Percentiles rank a stretch among this genome's conserved stretches.
Evolutionary conservation across 495 filamentous ascomycete species (phyloP).

Genomic region (Copromyces sp.): DNA sequence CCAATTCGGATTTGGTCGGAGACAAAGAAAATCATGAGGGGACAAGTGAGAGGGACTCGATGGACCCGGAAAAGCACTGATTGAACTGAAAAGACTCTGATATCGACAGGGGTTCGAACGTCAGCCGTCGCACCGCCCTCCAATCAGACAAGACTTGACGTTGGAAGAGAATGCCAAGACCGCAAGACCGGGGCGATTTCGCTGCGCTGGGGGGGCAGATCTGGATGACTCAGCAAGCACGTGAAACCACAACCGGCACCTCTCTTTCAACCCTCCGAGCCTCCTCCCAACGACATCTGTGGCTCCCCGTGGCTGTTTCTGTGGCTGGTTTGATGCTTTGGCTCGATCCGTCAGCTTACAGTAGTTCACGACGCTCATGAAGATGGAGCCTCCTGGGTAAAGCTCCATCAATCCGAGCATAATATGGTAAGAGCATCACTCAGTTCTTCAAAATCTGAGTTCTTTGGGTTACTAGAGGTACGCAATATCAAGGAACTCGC

Average conservation of each 20-base stretch:
- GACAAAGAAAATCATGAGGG: background rate
- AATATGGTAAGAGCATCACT: background rate
- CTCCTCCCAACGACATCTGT: slow-evolving; percentile 8
- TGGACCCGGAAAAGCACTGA: background rate
- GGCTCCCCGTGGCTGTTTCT: slow-evolving; percentile 4
- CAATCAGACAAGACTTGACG: slow-evolving; percentile 20
- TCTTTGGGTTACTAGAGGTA: background rate
- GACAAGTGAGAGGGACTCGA: background rate
- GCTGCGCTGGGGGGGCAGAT: slow-evolving; percentile 7
- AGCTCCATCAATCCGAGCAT: background rate
- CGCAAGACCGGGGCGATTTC: slow-evolving; percentile 1
- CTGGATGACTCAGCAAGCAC: slow-evolving; percentile 9
- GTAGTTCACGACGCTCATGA: background rate
- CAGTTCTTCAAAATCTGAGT: background rate
- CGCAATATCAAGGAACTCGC: background rate
- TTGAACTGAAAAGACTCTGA: slow-evolving; percentile 9
- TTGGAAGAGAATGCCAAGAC: slow-evolving; percentile 12
- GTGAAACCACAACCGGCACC: slow-evolving; percentile 9
- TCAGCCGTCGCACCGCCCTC: slow-evolving; percentile 4
- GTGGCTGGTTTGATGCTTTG: background rate
- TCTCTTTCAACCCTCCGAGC: background rate
- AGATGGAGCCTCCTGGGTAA: background rate
- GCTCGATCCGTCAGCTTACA: background rate
- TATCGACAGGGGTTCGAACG: slow-evolving; percentile 10
- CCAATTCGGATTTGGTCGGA: background rate